Conservation (phyloP, 2,329 filamentous ascomycete genomes). For the Fusarium sp. region DNA sequence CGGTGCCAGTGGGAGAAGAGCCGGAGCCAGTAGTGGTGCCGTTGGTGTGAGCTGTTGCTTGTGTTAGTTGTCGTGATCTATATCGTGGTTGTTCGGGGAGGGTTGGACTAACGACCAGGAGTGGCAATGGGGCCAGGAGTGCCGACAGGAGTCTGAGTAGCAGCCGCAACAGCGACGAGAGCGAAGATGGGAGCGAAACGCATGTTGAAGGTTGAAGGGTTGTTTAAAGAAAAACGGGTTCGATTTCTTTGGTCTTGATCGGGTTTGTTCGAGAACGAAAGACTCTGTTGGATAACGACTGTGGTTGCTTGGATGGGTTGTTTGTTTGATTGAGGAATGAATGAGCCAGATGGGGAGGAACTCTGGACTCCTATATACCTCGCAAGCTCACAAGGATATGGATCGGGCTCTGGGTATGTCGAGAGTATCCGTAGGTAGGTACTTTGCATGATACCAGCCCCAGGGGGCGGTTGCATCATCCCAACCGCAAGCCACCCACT, state of each 20-base stretch:
- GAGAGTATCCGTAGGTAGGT: not conserved
- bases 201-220: conserved; percentile 38
- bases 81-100: conserved; percentile 14
- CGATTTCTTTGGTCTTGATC: not conserved
- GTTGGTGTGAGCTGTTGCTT: conserved; percentile 25
- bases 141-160: conserved; percentile 35
- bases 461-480: conserved; percentile 41
- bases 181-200: conserved; percentile 43
- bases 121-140: conserved; percentile 33
- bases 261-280: conserved; percentile 28
- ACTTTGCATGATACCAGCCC: conserved; percentile 32
- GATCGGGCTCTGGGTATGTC: conserved; percentile 19
- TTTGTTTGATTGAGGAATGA: conserved; percentile 15
- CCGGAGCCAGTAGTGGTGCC: conserved; percentile 31
- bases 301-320: conserved; percentile 19
- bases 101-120: conserved; percentile 32
- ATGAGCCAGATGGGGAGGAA: conserved; percentile 21
- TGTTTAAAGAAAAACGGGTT: conserved; percentile 10
- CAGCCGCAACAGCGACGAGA: conserved; percentile 42
- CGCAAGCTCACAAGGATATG: conserved; percentile 15
- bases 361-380: conserved; percentile 36
- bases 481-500: conserved; percentile 36
- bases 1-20: conserved; percentile 4
- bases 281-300: conserved; percentile 30
- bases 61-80: conserved; percentile 20